Percentiles rank a stretch among this genome's conserved stretches.
phyloP scores from a whole-genome alignment of 2,329 filamentous ascomycete species.

The Cytospora mali region DNA sequence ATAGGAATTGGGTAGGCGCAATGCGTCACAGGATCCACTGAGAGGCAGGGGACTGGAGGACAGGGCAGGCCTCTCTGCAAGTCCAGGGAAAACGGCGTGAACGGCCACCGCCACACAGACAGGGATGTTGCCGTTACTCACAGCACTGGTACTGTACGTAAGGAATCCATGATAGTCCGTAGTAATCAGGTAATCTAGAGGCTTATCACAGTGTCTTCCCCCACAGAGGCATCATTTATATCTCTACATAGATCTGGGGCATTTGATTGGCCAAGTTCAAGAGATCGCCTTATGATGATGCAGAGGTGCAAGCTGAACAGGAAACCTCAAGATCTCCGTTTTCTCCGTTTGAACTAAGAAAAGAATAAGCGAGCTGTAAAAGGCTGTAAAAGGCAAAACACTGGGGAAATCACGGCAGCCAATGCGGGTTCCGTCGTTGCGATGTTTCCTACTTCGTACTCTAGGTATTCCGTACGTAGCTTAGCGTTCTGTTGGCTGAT shows the following conservation, averaged over 20 bases:
- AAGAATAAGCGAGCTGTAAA: slow-evolving; percentile 2
- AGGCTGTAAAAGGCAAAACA: background rate
- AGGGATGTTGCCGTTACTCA: slow-evolving; percentile 7
- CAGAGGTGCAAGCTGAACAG: slow-evolving; percentile 5
- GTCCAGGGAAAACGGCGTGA: slow-evolving; percentile 1
- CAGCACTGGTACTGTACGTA: background rate
- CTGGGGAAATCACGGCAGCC: background rate
- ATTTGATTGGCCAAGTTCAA: slow-evolving; percentile 3
- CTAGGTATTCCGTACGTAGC: background rate
- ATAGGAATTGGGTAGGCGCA: slow-evolving; percentile 13
- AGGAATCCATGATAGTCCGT: background rate
- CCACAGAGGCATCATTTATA: too few relatives aligned
- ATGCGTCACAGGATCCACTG: slow-evolving; percentile 22
- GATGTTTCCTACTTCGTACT: background rate
- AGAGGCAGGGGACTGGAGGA: slow-evolving; percentile 5
- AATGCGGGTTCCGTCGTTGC: background rate
- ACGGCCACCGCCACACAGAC: slow-evolving; percentile 15
- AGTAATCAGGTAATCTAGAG: background rate
- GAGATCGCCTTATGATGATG: slow-evolving; percentile 3
- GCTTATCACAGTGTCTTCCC: background rate
- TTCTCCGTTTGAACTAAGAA: slow-evolving; percentile 11
- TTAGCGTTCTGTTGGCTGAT: background rate
- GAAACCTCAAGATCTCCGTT: slow-evolving; percentile 8
- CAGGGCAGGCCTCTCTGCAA: background rate
- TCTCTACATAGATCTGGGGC: too few relatives aligned